phyloP scores from a whole-genome alignment of 768 basidiomycete species.

The Tubosaeta sp. region DNA sequence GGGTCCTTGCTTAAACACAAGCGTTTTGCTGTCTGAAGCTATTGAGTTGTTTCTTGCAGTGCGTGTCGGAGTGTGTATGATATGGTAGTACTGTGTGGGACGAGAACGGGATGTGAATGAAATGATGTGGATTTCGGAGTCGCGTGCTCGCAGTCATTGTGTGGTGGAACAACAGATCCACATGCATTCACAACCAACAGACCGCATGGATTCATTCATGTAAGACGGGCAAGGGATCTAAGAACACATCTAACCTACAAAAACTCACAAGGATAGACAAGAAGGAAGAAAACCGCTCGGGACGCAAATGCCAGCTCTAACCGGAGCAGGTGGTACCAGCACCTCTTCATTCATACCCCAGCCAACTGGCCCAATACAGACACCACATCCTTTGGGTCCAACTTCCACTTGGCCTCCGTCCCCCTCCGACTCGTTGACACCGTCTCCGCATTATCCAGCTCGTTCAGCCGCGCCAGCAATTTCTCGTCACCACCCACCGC shows the following conservation, averaged over 20 bases:
- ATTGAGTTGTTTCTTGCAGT: no score
- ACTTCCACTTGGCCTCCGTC: constrained; percentile 75
- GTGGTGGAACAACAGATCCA: no score
- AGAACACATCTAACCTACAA: neutral
- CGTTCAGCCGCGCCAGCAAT: constrained; percentile 68
- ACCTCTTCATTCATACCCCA: neutral
- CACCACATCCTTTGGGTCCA: constrained; percentile 36
- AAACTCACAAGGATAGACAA: neutral
- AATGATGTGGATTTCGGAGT: no score
- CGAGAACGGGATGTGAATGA: neutral
- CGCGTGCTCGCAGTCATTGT: no score
- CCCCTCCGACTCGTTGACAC: constrained; percentile 65
- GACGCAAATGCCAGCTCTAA: neutral
- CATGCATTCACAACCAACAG: no score
- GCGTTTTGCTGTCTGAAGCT: no score
- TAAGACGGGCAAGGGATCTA: no score
- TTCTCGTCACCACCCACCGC: constrained; percentile 76
- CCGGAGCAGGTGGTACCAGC: neutral
- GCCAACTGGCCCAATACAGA: constrained; percentile 26
- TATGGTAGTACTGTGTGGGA: neutral
- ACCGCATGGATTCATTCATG: no score
- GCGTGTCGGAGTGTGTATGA: no score
- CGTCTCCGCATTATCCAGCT: constrained; percentile 69
- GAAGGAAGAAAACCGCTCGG: neutral
- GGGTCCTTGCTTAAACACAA: neutral